Evolutionary conservation across 495 filamentous ascomycete species (phyloP).

Genomic region (Hyaloscypha hepaticicola): DNA sequence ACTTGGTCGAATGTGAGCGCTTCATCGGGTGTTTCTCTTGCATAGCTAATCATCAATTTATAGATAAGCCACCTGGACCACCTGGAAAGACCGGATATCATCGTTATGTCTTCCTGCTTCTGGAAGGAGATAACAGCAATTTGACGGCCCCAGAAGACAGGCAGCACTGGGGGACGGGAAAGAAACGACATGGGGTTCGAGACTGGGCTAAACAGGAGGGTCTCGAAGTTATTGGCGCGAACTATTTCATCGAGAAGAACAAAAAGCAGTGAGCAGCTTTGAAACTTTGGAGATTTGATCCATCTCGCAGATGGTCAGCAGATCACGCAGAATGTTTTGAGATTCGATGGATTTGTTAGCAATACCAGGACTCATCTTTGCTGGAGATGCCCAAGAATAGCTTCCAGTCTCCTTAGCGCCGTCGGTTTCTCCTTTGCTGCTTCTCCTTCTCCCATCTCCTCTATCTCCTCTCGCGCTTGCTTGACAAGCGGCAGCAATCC

Average conservation of each 20-base stretch:
- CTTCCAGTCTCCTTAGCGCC: conserved; percentile 27
- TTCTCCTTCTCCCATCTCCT: conserved; percentile 31
- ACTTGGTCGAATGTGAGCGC: conserved; percentile 24
- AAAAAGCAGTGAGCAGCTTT: conserved; percentile 46
- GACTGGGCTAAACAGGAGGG: conserved; percentile 64
- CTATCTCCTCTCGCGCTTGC: conserved; percentile 61
- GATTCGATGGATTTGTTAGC: not conserved
- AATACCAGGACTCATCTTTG: conserved; percentile 12
- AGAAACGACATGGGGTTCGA: conserved; percentile 54
- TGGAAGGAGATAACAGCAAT: conserved; percentile 45
- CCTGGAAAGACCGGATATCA: conserved; percentile 67
- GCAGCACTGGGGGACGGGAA: conserved; percentile 62
- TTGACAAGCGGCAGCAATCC: conserved; percentile 61
- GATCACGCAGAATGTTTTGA: not conserved
- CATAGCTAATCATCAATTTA: not conserved
- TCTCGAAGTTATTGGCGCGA: conserved; percentile 63
- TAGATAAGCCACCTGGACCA: conserved; percentile 55
- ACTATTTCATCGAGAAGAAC: conserved; percentile 65
- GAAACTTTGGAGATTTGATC: not conserved
- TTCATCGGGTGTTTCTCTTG: not conserved
- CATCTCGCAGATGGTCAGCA: not conserved
- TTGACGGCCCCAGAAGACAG: conserved; percentile 55
- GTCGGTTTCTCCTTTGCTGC: conserved; percentile 33
- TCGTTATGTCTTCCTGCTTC: conserved; percentile 63
- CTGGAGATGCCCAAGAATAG: conserved; percentile 29